phyloP scores from a whole-genome alignment of 148 eudicot genomes.

The Rhododendron vialii region DNA sequence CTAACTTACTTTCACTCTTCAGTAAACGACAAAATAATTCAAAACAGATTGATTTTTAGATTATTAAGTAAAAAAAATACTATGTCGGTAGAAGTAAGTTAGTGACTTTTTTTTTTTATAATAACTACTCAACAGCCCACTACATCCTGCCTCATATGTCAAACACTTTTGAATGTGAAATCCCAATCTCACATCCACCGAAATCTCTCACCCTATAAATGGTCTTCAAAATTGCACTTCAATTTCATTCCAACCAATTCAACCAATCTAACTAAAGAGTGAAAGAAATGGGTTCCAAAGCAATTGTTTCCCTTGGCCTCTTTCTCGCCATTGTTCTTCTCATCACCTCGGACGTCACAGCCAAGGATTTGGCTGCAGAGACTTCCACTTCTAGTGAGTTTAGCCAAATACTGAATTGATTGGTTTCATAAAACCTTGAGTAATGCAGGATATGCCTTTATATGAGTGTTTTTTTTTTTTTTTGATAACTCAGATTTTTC shows the following conservation, averaged over 20 bases:
- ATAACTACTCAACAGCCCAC: not conserved
- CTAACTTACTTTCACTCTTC: too few species aligned
- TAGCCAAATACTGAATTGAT: not conserved
- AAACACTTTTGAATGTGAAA: not conserved
- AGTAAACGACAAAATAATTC: too few species aligned
- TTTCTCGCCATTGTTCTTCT: slow-evolving; percentile 13
- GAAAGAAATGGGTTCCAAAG: slow-evolving; percentile 23
- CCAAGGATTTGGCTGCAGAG: slow-evolving; percentile 2
- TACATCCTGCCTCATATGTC: not conserved
- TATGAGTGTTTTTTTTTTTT: too few species aligned
- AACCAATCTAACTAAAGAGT: not conserved
- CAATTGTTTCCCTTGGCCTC: slow-evolving; percentile 12
- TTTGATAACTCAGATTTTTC: too few species aligned
- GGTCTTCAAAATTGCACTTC: not conserved
- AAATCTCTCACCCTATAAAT: not conserved
- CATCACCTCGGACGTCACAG: slow-evolving; percentile 20
- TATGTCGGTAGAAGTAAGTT: too few species aligned
- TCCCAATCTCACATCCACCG: not conserved
- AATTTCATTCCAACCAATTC: not conserved
- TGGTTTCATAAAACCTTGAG: too few species aligned
- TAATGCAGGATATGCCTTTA: not conserved
- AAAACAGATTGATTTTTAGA: too few species aligned
- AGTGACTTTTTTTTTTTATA: too few species aligned
- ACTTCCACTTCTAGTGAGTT: not conserved
- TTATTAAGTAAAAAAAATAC: too few species aligned